Evolutionary conservation across 495 filamentous ascomycete species (phyloP).

Genomic region (Penicillium odoratum): DNA sequence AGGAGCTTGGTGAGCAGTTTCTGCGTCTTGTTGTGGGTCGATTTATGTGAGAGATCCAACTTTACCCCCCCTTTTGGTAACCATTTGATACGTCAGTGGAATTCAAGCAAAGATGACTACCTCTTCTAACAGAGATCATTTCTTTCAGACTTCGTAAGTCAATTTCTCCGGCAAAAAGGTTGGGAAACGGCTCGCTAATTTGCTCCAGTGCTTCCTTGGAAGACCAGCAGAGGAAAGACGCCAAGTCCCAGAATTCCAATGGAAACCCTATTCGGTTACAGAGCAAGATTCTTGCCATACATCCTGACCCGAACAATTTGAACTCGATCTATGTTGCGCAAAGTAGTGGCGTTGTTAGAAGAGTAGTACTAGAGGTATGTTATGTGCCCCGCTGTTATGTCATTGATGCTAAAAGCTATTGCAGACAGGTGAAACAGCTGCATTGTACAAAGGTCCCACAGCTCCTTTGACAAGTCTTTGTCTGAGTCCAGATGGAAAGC

Average conservation of each 20-base stretch:
- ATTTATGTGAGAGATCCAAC: conserved; percentile 14
- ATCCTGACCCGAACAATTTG: conserved; percentile 62
- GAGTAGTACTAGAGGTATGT: conserved; percentile 76
- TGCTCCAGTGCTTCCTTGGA: conserved; percentile 65
- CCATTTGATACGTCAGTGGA: not conserved
- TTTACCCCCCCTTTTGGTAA: conserved; percentile 3
- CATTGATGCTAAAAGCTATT: conserved; percentile 2
- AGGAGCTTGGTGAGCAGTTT: conserved; percentile 42
- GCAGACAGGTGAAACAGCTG: conserved; percentile 51
- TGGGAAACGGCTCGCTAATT: not conserved
- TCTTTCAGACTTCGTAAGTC: conserved; percentile 76
- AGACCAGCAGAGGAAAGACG: conserved; percentile 67
- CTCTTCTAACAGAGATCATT: conserved; percentile 67
- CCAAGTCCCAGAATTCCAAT: conserved; percentile 79
- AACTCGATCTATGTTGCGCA: conserved; percentile 77
- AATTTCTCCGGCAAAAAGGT: not conserved
- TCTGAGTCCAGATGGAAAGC: conserved; percentile 58
- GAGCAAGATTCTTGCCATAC: conserved; percentile 81
- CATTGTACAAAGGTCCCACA: conserved; percentile 68
- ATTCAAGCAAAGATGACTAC: conserved; percentile 52
- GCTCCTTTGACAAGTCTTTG: conserved; percentile 79
- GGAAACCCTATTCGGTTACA: conserved; percentile 77
- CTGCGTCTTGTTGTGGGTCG: conserved; percentile 17
- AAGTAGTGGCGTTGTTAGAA: conserved; percentile 73
- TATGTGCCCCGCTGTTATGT: conserved; percentile 15